phyloP scores from a whole-genome alignment of 305 asterid genomes.

The Striga hermonthica region DNA sequence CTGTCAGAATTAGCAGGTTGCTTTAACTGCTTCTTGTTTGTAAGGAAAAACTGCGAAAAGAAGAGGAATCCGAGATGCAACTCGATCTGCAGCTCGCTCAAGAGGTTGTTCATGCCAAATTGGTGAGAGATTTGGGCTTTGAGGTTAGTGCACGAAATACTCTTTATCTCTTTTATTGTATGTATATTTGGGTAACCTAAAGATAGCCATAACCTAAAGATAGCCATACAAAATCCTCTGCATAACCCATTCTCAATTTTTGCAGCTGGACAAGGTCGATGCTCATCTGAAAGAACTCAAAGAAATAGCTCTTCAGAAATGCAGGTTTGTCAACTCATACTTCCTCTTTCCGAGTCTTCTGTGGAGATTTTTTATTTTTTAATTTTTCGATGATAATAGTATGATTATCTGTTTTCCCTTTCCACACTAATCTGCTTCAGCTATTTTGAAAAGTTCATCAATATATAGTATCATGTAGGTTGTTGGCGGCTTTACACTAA shows the following conservation, averaged over 20 bases:
- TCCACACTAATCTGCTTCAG: conserved; percentile 10
- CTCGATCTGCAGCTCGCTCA: conserved; percentile 54
- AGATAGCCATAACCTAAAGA: conserved; percentile 9
- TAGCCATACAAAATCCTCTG: conserved; percentile 22
- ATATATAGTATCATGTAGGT: not conserved
- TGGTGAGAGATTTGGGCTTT: conserved; percentile 47
- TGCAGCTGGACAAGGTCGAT: conserved; percentile 71
- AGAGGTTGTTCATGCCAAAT: conserved; percentile 65
- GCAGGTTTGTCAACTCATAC: conserved; percentile 59
- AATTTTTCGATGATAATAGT: not conserved
- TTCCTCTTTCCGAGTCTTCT: not conserved
- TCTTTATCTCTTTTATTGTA: not conserved
- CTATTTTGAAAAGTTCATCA: not conserved
- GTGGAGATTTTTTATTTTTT: not conserved
- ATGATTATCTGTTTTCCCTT: not conserved
- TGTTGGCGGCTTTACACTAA: conserved; percentile 3
- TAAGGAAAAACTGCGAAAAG: conserved; percentile 58
- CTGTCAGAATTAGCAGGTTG: conserved; percentile 21
- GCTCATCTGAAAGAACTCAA: conserved; percentile 58
- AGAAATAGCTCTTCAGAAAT: conserved; percentile 62
- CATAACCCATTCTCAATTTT: conserved; percentile 25
- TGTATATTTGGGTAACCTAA: not conserved
- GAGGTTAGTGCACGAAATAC: conserved; percentile 42
- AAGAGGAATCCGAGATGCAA: conserved; percentile 58
- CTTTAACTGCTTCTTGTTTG: conserved; percentile 26